Evolutionary conservation across 495 filamentous ascomycete genomes (phyloP), one percentile per base, ranked within the genome.

Genomic region (Pseudomonodictys pantanalensis): DNA sequence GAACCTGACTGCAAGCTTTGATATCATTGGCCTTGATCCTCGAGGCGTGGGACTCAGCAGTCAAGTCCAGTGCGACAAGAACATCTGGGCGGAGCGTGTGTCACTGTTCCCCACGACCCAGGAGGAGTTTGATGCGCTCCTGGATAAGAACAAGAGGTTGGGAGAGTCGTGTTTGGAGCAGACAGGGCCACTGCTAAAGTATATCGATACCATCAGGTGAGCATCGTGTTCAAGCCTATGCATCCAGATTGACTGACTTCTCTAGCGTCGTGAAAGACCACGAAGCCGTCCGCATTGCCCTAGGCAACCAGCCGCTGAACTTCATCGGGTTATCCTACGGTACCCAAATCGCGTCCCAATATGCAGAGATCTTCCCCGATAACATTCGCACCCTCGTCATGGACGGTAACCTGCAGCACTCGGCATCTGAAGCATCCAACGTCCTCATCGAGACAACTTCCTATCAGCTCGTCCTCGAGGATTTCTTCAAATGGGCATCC

Each of bases 251-350:
- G 38, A n/a, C 38, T 41, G 12, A 41, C 12, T n/a, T 41, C 3
- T 41, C 15, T 41, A 41, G 68, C 54, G 73, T 70, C 0, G 75
- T 56, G 2, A 72, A 70, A 49, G 76, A 79, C 58, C 62, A 76
- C 22, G 76, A 79, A 60, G 75, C 74, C 1, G 70, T 77, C 10
- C 75, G 76, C 49, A 30, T 69, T 24, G 75, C 71, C 1, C 67
- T 77, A 1, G 62, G 66, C 35, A 73, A 50, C 53, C n/a, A 52
- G 30, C 29, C 47, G 0, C 17, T 50, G 23, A 68, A 59, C 25
- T 68, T 65, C 15, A 24, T 71, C 4, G 56, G 56, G 28, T n/a
- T 44, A 10, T 51, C 46, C 12, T 59, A 59, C 23, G 56, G 56
- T n/a, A 28, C 56, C 9, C 46, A 51, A 44, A 15, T 59, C 23